phyloP scores from a whole-genome alignment of 371 early-diverging fungal genomes.

The Chytridium lagenaria region DNA sequence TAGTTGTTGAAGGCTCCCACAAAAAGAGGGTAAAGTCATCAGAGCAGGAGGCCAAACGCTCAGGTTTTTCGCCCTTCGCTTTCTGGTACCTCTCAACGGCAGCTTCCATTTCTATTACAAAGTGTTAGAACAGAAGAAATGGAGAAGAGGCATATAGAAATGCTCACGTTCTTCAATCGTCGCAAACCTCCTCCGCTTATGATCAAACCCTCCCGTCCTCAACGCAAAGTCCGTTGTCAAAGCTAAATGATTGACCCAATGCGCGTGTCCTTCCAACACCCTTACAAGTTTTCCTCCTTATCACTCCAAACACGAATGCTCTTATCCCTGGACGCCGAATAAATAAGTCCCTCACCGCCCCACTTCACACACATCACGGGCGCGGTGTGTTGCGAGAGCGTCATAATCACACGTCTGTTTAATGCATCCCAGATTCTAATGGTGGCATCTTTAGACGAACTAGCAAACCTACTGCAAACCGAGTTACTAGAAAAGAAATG shows the following conservation, averaged over 20 bases:
- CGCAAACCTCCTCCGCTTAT: conserved; percentile 69
- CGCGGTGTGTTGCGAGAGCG: conserved; percentile 88
- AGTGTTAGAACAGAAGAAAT: too few relatives aligned
- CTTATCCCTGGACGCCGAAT: conserved; percentile 91
- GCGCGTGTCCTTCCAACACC: conserved; percentile 90
- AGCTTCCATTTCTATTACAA: conserved; percentile 64
- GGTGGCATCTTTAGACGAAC: conserved; percentile 94
- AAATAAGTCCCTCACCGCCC: conserved; percentile 94
- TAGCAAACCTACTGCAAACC: conserved; percentile 81
- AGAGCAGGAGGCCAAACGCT: conserved; percentile 89
- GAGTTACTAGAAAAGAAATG: conserved; percentile 48
- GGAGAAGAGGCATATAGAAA: too few relatives aligned
- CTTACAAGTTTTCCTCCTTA: conserved; percentile 75
- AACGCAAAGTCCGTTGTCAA: conserved; percentile 88
- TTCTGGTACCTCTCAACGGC: conserved; percentile 83
- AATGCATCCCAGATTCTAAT: conserved; percentile 95
- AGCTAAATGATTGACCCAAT: conserved; percentile 94
- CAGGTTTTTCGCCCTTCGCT: conserved; percentile 71
- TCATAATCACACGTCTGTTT: conserved; percentile 74
- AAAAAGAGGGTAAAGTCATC: conserved; percentile 97
- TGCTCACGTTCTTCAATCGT: conserved; percentile 66
- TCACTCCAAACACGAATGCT: conserved; percentile 94
- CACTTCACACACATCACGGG: conserved; percentile 92
- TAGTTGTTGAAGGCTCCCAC: conserved; percentile 86
- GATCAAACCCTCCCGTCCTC: conserved; percentile 90